These are phyloP conservation scores for Thoreauomyces humboldtii DNA, from an alignment of 192 early-diverging fungal genomes.

Conservation along the genomic window DNA sequence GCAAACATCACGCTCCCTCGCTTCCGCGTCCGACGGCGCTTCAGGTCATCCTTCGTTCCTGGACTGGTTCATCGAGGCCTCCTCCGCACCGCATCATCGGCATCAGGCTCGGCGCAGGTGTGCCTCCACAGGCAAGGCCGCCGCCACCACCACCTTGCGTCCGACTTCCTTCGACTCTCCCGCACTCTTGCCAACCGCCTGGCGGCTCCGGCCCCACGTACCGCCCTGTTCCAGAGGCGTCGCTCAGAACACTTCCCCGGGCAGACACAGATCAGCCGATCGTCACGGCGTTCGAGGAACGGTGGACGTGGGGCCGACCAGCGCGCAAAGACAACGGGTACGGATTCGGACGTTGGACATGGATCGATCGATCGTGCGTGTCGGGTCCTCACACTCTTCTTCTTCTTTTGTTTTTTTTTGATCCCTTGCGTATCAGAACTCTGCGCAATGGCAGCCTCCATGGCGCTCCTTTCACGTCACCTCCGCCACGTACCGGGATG, in stretches of 20 bases:
- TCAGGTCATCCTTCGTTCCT: constrained; percentile 23
- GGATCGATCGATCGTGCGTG: too few relatives aligned
- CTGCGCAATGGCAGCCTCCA: too few relatives aligned
- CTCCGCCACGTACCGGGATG: background rate
- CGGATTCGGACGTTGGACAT: too few relatives aligned
- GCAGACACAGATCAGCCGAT: too few relatives aligned
- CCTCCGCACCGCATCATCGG: constrained; percentile 12
- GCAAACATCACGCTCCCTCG: constrained; percentile 15
- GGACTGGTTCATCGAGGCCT: constrained; percentile 25
- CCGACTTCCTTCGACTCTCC: background rate
- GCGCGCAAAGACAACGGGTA: too few relatives aligned
- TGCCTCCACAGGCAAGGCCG: background rate
- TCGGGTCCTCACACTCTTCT: too few relatives aligned
- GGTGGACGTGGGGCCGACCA: too few relatives aligned
- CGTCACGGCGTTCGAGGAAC: background rate
- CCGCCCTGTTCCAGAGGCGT: too few relatives aligned
- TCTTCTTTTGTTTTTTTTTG: too few relatives aligned
- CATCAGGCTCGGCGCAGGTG: constrained; percentile 13
- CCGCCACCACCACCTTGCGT: background rate
- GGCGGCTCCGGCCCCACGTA: background rate
- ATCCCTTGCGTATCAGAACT: too few relatives aligned
- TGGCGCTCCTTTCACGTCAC: background rate
- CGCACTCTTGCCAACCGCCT: background rate
- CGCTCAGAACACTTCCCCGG: background rate
- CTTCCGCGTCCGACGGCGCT: constrained; percentile 10